A percentile compares a stretch with the other conserved stretches of the same genome.
Evolutionary conservation across 805 yeast genomes (phyloP).

Genomic region (Lipomyces yamadae): DNA sequence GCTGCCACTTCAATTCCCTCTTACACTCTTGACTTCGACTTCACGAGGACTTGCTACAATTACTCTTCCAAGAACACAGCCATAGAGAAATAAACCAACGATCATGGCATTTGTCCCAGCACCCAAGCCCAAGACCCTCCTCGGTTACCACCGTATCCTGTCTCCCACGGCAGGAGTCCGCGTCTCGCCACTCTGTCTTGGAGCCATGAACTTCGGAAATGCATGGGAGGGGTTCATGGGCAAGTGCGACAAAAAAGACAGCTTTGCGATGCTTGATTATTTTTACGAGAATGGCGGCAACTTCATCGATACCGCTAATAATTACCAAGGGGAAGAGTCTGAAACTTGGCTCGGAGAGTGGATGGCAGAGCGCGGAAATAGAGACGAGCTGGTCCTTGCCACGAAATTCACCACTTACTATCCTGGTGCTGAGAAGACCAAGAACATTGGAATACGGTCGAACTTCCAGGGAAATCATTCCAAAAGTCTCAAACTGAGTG

Average conservation of each 20-base stretch:
- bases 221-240: slow-evolving; percentile 32
- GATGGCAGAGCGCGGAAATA: slow-evolving; percentile 36
- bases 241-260: slow-evolving; percentile 20
- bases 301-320: slow-evolving; percentile 40
- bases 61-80: no score
- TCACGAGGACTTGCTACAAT: no score
- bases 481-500: slow-evolving; percentile 3
- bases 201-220: slow-evolving; percentile 40
- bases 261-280: slow-evolving; percentile 37
- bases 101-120: neutral
- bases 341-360: slow-evolving; percentile 42
- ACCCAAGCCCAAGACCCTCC: neutral
- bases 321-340: slow-evolving; percentile 38
- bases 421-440: slow-evolving; percentile 1
- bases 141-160: slow-evolving; percentile 32
- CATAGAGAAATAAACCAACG: no score
- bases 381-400: slow-evolving; percentile 40
- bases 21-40: no score
- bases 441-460: neutral
- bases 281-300: slow-evolving; percentile 40
- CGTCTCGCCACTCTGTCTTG: slow-evolving; percentile 40
- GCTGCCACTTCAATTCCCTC: no score
- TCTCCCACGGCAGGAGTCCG: slow-evolving; percentile 40
- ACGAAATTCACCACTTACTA: slow-evolving; percentile 45
- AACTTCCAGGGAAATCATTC: slow-evolving; percentile 5